Evolutionary conservation across 2,329 filamentous ascomycete species (phyloP).

Genomic region (Venturia nashicola): DNA sequence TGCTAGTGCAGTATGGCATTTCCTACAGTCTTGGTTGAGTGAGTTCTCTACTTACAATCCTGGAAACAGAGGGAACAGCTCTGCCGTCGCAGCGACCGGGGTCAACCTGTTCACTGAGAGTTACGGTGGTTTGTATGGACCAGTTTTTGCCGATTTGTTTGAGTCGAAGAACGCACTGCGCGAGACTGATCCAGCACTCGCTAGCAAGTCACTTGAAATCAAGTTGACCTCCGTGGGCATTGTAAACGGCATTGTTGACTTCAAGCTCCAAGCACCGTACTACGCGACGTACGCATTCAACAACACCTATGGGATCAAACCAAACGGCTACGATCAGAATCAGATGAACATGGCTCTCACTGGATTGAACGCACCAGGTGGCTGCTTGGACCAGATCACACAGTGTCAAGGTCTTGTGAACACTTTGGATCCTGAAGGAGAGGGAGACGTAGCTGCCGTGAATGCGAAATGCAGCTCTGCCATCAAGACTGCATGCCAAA

Average conservation of each 20-base stretch:
- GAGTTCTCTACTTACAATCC: slow-evolving; percentile 48
- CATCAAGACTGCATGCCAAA: slow-evolving; percentile 5
- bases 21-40: slow-evolving; percentile 48
- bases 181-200: slow-evolving; percentile 35
- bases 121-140: slow-evolving; percentile 60
- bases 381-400: slow-evolving; percentile 36
- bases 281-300: slow-evolving; percentile 47
- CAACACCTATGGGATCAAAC: slow-evolving; percentile 52
- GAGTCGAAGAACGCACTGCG: slow-evolving; percentile 50
- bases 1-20: slow-evolving; percentile 52
- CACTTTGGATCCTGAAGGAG: slow-evolving; percentile 21
- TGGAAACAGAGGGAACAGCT: slow-evolving; percentile 26
- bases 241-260: slow-evolving; percentile 59
- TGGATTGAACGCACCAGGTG: slow-evolving; percentile 34
- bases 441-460: slow-evolving; percentile 20
- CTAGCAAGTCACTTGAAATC: slow-evolving; percentile 44
- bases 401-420: slow-evolving; percentile 22
- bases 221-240: slow-evolving; percentile 54
- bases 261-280: slow-evolving; percentile 45
- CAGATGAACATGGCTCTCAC: slow-evolving; percentile 35
- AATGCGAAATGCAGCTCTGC: slow-evolving; percentile 20
- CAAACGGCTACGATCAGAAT: slow-evolving; percentile 38
- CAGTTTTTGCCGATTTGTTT: slow-evolving; percentile 45
- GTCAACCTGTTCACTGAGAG: slow-evolving; percentile 58
- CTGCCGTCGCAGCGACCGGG: slow-evolving; percentile 32